A percentile compares a stretch with the other conserved stretches of the same genome.
These are phyloP conservation scores for Brasilioporus rufonigricans DNA, from an alignment of 768 basidiomycete species.

Conservation along the genomic window DNA sequence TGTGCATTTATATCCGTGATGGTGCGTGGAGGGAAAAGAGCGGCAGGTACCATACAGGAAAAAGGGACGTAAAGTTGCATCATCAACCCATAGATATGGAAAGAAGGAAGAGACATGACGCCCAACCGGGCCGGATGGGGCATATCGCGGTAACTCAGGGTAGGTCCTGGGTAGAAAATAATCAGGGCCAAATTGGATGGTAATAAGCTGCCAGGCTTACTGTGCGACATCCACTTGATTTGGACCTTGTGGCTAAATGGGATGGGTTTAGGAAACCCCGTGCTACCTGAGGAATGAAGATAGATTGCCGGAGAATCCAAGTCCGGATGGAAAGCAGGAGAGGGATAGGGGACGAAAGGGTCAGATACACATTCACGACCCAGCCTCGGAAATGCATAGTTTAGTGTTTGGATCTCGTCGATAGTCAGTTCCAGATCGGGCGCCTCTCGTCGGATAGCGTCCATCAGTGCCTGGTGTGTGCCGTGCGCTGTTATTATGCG, in stretches of 20 bases:
- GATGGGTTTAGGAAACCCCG: neutral
- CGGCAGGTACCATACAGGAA: neutral
- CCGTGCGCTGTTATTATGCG: constrained; percentile 14
- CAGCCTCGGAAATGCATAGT: neutral
- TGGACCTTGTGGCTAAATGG: neutral
- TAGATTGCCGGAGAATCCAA: neutral
- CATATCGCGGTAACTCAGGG: neutral
- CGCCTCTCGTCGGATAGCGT: constrained; percentile 4
- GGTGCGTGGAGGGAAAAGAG: neutral
- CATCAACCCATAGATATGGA: neutral
- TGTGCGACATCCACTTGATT: constrained; percentile 5
- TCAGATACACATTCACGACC: neutral
- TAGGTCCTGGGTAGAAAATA: neutral
- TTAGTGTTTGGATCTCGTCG: constrained; percentile 14
- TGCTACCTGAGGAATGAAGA: neutral
- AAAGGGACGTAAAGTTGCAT: neutral
- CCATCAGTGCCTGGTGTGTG: constrained; percentile 10
- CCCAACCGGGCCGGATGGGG: constrained; percentile 8
- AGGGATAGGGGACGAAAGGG: neutral
- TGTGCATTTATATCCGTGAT: neutral
- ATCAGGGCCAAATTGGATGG: neutral
- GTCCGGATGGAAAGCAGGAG: neutral
- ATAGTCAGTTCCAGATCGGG: neutral
- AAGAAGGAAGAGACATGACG: neutral
- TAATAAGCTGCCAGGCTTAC: constrained; percentile 20